These are phyloP conservation scores for Lepiota venenata DNA, from an alignment of 768 basidiomycete species.

Conservation along the genomic window DNA sequence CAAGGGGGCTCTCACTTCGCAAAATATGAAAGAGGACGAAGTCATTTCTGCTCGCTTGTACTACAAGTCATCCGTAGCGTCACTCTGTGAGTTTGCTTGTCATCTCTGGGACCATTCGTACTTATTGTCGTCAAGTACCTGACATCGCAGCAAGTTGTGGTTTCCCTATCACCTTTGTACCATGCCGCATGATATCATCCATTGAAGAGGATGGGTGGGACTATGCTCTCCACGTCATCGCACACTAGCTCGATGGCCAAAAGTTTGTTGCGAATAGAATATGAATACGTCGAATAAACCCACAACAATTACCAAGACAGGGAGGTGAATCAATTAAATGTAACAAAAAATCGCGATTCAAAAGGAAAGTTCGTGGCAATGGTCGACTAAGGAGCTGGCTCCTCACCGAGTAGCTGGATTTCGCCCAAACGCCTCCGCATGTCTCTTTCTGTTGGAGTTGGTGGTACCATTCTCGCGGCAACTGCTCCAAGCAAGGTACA, in stretches of 20 bases:
- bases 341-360: constrained; percentile 1
- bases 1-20: background rate
- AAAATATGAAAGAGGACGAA: background rate
- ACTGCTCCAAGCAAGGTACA: constrained; percentile 82
- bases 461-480: constrained; percentile 79
- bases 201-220: constrained; percentile 46
- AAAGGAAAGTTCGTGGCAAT: constrained; percentile 4
- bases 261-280: background rate
- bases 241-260: background rate
- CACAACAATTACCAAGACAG: background rate
- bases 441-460: constrained; percentile 87
- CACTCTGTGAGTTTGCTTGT: constrained; percentile 24
- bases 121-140: background rate
- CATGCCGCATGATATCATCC: constrained; percentile 49
- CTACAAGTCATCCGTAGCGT: constrained; percentile 27
- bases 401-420: constrained; percentile 73
- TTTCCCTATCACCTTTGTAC: constrained; percentile 44
- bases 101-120: background rate
- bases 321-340: background rate
- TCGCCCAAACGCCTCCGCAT: constrained; percentile 80
- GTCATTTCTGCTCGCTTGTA: constrained; percentile 47
- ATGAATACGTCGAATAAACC: too few species aligned
- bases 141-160: background rate
- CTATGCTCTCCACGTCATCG: constrained; percentile 48
- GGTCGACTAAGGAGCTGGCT: constrained; percentile 39